Percentiles rank a stretch among this genome's conserved stretches.
phyloP scores from a whole-genome alignment of 1,139 yeast species.

The Lodderomyces metapsilosis region DNA sequence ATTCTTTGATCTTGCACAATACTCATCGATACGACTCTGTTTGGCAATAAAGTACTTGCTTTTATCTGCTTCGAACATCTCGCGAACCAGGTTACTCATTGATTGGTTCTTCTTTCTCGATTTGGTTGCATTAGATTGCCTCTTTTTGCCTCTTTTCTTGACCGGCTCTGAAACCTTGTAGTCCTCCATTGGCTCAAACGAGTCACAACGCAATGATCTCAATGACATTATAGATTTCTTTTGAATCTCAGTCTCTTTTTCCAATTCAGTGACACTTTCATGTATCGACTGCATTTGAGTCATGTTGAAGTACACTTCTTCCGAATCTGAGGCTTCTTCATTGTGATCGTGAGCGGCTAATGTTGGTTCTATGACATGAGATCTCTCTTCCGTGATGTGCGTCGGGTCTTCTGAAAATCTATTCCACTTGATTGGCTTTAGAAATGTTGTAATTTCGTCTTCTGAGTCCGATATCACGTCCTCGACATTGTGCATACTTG shows the following conservation, averaged over 20 bases:
- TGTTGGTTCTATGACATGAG: not conserved
- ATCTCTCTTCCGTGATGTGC: not conserved
- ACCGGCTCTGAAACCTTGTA: not conserved
- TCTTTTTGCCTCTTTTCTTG: not conserved
- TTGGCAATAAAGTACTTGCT: constrained; percentile 3
- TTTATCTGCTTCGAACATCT: not conserved
- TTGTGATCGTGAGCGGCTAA: not conserved
- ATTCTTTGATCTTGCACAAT: not conserved
- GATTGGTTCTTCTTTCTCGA: constrained; percentile 5
- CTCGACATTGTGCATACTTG: constrained; percentile 2
- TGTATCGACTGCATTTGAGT: constrained; percentile 7
- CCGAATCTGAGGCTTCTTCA: not conserved
- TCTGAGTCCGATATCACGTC: constrained; percentile 2
- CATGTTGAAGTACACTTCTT: constrained; percentile 2
- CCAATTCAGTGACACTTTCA: constrained; percentile 4
- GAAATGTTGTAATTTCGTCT: not conserved
- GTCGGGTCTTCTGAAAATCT: not conserved
- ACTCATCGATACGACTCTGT: constrained; percentile 5
- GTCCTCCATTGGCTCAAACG: not conserved
- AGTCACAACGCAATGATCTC: not conserved
- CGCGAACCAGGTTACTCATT: constrained; percentile 6
- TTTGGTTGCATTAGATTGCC: not conserved
- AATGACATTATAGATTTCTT: constrained; percentile 1
- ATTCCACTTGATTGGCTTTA: not conserved
- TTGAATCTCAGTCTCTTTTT: not conserved